phyloP scores from a whole-genome alignment of 2,329 filamentous ascomycete genomes.

The Fusarium foetens region DNA sequence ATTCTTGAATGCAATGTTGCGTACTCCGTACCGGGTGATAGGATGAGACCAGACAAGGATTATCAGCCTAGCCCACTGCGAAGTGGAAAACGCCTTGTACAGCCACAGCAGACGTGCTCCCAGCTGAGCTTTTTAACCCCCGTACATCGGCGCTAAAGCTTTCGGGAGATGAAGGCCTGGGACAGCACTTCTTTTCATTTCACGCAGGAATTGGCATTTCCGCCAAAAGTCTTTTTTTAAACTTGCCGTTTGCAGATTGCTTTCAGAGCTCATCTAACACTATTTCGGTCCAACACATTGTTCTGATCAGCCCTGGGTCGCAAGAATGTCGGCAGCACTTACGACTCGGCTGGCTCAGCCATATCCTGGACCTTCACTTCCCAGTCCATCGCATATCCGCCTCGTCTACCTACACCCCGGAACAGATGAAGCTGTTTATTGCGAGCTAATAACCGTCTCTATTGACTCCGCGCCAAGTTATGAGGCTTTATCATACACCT shows the following conservation, averaged over 20 bases:
- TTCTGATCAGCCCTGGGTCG: too few relatives aligned
- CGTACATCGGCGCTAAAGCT: too few relatives aligned
- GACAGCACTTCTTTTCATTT: too few relatives aligned
- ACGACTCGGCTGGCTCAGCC: too few relatives aligned
- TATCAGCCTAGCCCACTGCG: neutral
- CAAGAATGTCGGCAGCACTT: neutral
- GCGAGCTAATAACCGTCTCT: neutral
- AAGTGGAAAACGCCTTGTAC: neutral
- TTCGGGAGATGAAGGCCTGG: neutral
- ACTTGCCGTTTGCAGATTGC: too few relatives aligned
- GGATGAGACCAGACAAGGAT: accelerated
- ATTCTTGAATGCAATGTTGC: neutral
- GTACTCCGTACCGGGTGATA: neutral
- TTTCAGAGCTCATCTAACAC: neutral
- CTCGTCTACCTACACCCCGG: neutral
- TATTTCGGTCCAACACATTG: neutral
- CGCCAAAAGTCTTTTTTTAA: too few relatives aligned
- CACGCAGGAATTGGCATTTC: too few relatives aligned
- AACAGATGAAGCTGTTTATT: accelerated
- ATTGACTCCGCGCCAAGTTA: neutral
- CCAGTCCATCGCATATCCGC: neutral
- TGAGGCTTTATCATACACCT: neutral
- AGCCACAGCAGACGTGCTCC: neutral
- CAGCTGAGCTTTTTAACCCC: too few relatives aligned
- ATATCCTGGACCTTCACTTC: neutral